These are phyloP conservation scores for Exserohilum rostratum DNA, from an alignment of 2,329 filamentous ascomycete species.

Conservation along the genomic window DNA sequence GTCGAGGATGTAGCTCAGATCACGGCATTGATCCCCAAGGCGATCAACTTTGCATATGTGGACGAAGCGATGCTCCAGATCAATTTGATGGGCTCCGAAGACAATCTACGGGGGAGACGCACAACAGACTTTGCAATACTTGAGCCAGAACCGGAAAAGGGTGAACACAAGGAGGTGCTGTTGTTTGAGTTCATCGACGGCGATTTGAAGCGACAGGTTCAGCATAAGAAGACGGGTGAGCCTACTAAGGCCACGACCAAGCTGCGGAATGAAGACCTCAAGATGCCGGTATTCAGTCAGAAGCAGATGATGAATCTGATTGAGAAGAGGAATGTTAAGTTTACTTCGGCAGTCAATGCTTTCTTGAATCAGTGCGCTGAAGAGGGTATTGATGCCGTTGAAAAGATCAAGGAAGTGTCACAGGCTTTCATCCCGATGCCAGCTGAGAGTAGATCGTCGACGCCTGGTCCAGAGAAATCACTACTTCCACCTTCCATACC, in stretches of 20 bases:
- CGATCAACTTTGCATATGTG: slow-evolving; percentile 84
- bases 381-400: slow-evolving; percentile 69
- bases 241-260: slow-evolving; percentile 70
- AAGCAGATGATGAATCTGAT: slow-evolving; percentile 90
- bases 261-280: slow-evolving; percentile 77
- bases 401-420: slow-evolving; percentile 65
- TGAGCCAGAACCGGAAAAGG: slow-evolving; percentile 44
- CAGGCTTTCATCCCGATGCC: slow-evolving; percentile 68
- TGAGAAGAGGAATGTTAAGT: slow-evolving; percentile 86
- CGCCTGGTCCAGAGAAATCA: slow-evolving; percentile 50
- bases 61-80: slow-evolving; percentile 83
- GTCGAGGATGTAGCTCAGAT: slow-evolving; percentile 84
- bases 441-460: slow-evolving; percentile 53
- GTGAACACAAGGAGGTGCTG: slow-evolving; percentile 70
- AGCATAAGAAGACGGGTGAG: slow-evolving; percentile 74
- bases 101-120: slow-evolving; percentile 65
- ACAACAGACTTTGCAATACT: slow-evolving; percentile 53
- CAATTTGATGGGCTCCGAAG: slow-evolving; percentile 74
- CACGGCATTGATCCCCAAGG: slow-evolving; percentile 75
- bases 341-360: slow-evolving; percentile 73
- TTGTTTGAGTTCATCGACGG: slow-evolving; percentile 93
- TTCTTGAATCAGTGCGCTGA: slow-evolving; percentile 78
- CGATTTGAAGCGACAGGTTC: slow-evolving; percentile 82
- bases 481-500: slow-evolving; percentile 75
- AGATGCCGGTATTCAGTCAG: slow-evolving; percentile 91